Conservation (phyloP, 2,329 filamentous ascomycete genomes). For the Claviceps spartinae region DNA sequence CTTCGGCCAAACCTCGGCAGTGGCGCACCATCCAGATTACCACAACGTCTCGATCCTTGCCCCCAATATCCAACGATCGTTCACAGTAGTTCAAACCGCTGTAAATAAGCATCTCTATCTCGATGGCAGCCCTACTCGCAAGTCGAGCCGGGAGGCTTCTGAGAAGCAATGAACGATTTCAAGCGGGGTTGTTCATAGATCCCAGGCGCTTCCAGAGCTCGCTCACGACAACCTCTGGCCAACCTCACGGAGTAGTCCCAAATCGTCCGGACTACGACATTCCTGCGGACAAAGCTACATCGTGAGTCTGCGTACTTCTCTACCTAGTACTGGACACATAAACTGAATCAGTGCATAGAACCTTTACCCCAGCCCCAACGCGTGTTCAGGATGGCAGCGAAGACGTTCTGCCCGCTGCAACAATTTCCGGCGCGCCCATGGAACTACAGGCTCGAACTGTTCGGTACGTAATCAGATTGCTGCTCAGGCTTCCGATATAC, state of each 20-base stretch:
- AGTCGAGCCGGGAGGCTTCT: slow-evolving; percentile 39
- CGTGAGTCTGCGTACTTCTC: slow-evolving; percentile 38
- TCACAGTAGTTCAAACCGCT: slow-evolving; percentile 5
- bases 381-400: slow-evolving; percentile 85
- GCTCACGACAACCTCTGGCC: slow-evolving; percentile 28
- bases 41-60: slow-evolving; percentile 2
- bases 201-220: slow-evolving; percentile 43
- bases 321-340: too few relatives aligned
- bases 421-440: slow-evolving; percentile 81
- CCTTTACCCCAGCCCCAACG: slow-evolving; percentile 83
- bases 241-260: slow-evolving; percentile 22
- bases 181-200: slow-evolving; percentile 26
- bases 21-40: slow-evolving; percentile 27
- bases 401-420: slow-evolving; percentile 63
- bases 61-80: slow-evolving; percentile 8
- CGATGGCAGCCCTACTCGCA: slow-evolving; percentile 55
- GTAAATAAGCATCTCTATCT: slow-evolving; percentile 10
- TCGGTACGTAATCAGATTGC: slow-evolving; percentile 44
- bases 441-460: slow-evolving; percentile 91
- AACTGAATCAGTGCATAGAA: slow-evolving; percentile 33
- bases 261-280: slow-evolving; percentile 74
- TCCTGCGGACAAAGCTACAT: slow-evolving; percentile 76
- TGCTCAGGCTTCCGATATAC: background rate
- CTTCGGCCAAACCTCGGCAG: slow-evolving; percentile 31
- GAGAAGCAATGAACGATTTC: slow-evolving; percentile 28